Conservation (phyloP, 768 basidiomycete genomes). For the Phanerochaete carnosa region DNA sequence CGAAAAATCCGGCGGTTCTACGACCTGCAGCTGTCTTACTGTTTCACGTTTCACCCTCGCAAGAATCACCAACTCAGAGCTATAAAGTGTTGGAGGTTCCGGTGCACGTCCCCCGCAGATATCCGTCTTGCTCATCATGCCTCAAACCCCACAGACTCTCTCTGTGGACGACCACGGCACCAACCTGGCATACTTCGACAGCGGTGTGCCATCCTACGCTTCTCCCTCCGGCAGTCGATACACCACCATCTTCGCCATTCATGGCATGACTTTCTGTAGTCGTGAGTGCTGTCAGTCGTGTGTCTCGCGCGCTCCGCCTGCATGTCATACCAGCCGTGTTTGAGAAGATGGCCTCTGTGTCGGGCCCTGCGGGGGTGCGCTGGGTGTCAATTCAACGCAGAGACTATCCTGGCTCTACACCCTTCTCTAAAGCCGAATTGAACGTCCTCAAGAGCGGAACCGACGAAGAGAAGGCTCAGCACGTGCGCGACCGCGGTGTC, state of each 20-base stretch:
- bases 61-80: too few relatives aligned
- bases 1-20: too few relatives aligned
- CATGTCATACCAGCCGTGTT: conserved; percentile 6
- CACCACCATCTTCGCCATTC: conserved; percentile 1
- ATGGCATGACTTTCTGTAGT: not conserved
- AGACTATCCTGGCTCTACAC: conserved; percentile 22
- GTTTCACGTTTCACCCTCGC: too few relatives aligned
- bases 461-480: not conserved
- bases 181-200: conserved; percentile 14
- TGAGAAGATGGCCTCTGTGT: conserved; percentile 2
- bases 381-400: conserved; percentile 21
- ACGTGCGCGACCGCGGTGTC: not conserved
- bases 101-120: too few relatives aligned
- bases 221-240: not conserved
- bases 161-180: not conserved
- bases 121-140: too few relatives aligned
- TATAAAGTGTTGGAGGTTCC: too few relatives aligned
- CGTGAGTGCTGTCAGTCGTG: not conserved
- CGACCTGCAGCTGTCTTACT: too few relatives aligned
- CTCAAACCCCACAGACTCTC: not conserved
- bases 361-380: conserved; percentile 15
- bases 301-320: not conserved
- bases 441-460: conserved; percentile 5
- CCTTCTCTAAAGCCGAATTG: conserved; percentile 10
- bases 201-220: conserved; percentile 2